Conservation (phyloP, 768 basidiomycete genomes). For the Flagelloscypha sp. region DNA sequence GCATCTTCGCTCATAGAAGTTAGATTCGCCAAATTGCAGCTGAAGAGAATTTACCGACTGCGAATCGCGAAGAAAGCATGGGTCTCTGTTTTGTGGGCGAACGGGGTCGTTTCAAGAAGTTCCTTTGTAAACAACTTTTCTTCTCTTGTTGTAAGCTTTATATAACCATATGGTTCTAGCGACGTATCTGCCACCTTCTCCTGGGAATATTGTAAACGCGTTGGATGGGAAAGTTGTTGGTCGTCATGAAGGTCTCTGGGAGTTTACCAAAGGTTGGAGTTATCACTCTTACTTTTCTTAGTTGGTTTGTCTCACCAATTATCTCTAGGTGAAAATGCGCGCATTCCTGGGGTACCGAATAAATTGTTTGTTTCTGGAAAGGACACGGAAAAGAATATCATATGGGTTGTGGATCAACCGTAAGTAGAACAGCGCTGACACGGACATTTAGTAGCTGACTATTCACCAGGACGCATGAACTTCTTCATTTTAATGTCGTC, state of each 20-base stretch:
- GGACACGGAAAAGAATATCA: constrained; percentile 48
- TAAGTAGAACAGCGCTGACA: no score
- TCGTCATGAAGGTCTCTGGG: constrained; percentile 71
- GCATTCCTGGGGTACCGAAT: constrained; percentile 49
- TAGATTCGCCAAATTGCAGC: constrained; percentile 67
- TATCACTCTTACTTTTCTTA: no score
- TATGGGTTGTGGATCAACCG: constrained; percentile 71
- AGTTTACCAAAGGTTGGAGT: no score
- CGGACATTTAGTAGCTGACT: no score
- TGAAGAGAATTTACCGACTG: constrained; percentile 57
- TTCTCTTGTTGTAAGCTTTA: neutral
- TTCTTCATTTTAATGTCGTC: no score
- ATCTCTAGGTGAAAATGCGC: constrained; percentile 79
- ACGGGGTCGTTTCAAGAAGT: constrained; percentile 59
- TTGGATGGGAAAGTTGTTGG: constrained; percentile 47
- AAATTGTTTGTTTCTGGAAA: constrained; percentile 73
- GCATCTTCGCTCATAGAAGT: no score
- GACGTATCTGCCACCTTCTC: constrained; percentile 63
- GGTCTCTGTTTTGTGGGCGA: constrained; percentile 93
- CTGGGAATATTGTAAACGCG: constrained; percentile 60
- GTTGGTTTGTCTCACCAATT: no score
- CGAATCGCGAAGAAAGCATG: constrained; percentile 78
- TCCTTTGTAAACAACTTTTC: constrained; percentile 51
- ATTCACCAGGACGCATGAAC: no score
- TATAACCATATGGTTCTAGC: constrained; percentile 42